Base-by-base conservation (phyloP, 305 asterid genomes). In the Fraxinus paxiana region DNA sequence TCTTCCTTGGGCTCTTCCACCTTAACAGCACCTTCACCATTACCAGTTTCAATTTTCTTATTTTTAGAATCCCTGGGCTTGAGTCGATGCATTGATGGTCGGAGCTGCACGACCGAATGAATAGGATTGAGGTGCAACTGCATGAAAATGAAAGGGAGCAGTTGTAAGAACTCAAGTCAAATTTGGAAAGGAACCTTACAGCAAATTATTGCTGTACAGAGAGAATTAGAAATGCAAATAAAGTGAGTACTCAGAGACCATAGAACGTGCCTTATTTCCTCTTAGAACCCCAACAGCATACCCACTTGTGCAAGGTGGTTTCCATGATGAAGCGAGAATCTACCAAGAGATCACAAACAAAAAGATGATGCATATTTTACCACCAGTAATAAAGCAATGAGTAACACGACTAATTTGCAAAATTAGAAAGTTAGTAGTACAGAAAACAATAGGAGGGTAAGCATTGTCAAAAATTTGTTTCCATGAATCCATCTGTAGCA, bases 101-200 rank as follows among this genome's bases (percentile, higher is more conserved):
- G 92, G 72, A 96, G 95, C 85, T 96, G 98, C 76, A 92, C 89
- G 74, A 91, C 89, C 82, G 95, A 90, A 84, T 96, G 93, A 85
- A 96, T 70, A 81, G 94, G 97, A 83, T 86, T 91, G 89, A 94
- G 88, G 97, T 92, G 91, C 79, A 96, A 86, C 99, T 96, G 94
- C 97, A 89, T 70, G 79, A 85, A 87, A 37, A 85, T 63, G 73
- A 77, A 77, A 48, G 30, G 79, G 38, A 31, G 34, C 35, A 77
- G 71, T 56, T 79, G 79, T 48, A 79, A 67, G 51, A 71, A 24
- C 37, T 76, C 75, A 72, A 72, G 61, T 77, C 31, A 78, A 65
- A 67, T 69, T 78, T 70, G 56, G 73, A 79, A 18, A 65, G 61
- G 69, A 72, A 61, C 37, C 12, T 59, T 46, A 28, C 46, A 76